Evolutionary conservation across 2,329 filamentous ascomycete genomes (phyloP).

Genomic region (Incumbomyces lentus): DNA sequence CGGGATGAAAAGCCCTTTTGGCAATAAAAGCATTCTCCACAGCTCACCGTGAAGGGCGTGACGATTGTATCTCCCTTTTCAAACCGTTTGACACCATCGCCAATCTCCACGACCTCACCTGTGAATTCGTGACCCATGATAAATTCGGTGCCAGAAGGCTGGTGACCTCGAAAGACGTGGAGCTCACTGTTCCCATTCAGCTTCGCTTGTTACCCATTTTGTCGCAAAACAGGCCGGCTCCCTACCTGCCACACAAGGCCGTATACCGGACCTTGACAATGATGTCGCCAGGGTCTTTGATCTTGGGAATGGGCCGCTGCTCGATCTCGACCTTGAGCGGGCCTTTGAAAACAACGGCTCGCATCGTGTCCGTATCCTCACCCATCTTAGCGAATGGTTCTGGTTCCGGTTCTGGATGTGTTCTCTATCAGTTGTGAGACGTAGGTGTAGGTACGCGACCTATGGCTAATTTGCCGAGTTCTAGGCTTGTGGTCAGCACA

Average conservation of each 20-base stretch:
- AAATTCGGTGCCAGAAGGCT: slow-evolving; percentile 55
- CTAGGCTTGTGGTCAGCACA: too few species aligned
- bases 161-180: slow-evolving; percentile 74
- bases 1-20: slow-evolving; percentile 64
- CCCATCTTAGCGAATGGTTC: slow-evolving; percentile 23
- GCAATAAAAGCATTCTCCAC: slow-evolving; percentile 77
- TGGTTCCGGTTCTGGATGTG: background rate
- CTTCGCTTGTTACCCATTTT: background rate
- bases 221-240: too few species aligned
- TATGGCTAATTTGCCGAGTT: too few species aligned
- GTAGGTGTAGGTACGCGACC: too few species aligned
- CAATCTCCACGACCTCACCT: slow-evolving; percentile 59
- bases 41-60: slow-evolving; percentile 72
- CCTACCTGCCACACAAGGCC: slow-evolving; percentile 78
- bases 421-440: too few species aligned
- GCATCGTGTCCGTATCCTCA: slow-evolving; percentile 51
- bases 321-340: slow-evolving; percentile 65
- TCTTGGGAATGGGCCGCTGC: slow-evolving; percentile 65
- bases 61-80: slow-evolving; percentile 68
- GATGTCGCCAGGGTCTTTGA: slow-evolving; percentile 62
- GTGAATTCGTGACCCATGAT: slow-evolving; percentile 76
- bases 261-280: slow-evolving; percentile 78
- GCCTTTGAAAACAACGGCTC: slow-evolving; percentile 78
- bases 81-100: slow-evolving; percentile 58
- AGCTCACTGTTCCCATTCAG: slow-evolving; percentile 52